phyloP scores from a whole-genome alignment of 2,329 filamentous ascomycete species.

The Aspergillus ustus region DNA sequence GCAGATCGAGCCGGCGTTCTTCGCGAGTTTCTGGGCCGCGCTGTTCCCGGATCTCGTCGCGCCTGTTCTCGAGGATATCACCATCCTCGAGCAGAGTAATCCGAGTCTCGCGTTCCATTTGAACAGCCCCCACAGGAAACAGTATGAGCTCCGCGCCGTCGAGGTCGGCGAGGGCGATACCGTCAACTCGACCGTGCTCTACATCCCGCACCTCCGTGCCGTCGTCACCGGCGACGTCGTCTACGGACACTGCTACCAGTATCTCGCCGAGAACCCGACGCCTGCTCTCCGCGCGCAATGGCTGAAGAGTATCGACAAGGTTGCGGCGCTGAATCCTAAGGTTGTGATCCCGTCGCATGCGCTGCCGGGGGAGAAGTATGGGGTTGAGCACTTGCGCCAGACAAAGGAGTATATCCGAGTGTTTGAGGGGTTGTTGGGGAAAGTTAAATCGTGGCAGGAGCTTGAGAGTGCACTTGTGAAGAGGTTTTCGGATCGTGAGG shows the following conservation, averaged over 20 bases:
- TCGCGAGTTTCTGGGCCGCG: neutral
- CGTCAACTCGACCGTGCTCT: constrained; percentile 39
- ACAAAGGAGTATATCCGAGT: neutral
- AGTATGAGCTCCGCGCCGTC: constrained; percentile 21
- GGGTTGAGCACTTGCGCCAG: neutral
- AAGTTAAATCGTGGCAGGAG: neutral
- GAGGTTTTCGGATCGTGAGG: neutral
- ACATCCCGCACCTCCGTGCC: constrained; percentile 40
- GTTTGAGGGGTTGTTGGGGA: neutral
- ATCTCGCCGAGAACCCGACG: constrained; percentile 41
- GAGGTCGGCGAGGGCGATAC: constrained; percentile 37
- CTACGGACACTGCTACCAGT: constrained; percentile 44
- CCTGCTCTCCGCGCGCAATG: constrained; percentile 36
- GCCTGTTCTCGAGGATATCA: neutral
- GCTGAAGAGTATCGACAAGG: constrained; percentile 37
- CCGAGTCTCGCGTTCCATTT: neutral
- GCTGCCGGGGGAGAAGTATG: neutral
- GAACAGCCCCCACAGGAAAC: neutral
- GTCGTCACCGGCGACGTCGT: constrained; percentile 47
- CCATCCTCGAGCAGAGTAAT: neutral
- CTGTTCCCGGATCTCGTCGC: neutral
- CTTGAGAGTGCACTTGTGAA: neutral
- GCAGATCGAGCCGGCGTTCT: constrained; percentile 5
- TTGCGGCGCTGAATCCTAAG: constrained; percentile 37
- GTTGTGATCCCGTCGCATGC: constrained; percentile 33